Evolutionary conservation across 108 stramenopile genomes (phyloP), one percentile per base, ranked within the genome.

Genomic region (Schizochytrium sp.): DNA sequence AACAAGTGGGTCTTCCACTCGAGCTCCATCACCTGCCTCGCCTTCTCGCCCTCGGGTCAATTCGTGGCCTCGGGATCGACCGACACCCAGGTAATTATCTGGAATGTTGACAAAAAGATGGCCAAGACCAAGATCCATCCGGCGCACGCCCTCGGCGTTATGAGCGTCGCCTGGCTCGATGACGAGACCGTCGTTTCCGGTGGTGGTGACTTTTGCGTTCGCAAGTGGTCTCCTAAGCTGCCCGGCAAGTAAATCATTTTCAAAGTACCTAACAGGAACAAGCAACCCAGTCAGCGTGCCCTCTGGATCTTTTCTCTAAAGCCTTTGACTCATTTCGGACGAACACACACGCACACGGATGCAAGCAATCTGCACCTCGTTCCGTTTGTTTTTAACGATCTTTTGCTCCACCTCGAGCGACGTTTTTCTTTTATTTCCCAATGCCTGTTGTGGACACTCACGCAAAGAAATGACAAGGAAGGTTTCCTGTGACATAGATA

Each of bases 71-170:
- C 76, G 12, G 76, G 45, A 6, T 83, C 76, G 6, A 83, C 76
- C 76, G 76, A 83, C 23, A 53, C 76, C 25, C 76, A 83, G 4
- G 76, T 83, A 21, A 83, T 83, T 5, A 23, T 83, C 51, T 83
- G 76, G 76, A 83, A 83, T 45, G 48, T 53, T 12, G 76, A 83
- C n/a, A 83, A 83, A 28, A 83, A 83, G 51, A 83, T 83, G 76
- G 51, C 48, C 4, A 83, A 83, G 76, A 83, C 76, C 76, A 83
- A 83, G 76, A 83, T 83, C 4, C 76, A 12, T 6, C 10, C 45
- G n/a, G 76, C 76, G 18, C 76, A 83, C 51, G 76, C 76, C 25
- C 76, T 83, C 51, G 76, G 76, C 6, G 76, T 53, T 47, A 16
- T 34, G 8, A 53, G 48, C 76, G 76, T 83, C 23, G 76, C 45